Evolutionary conservation across 2,329 filamentous ascomycete genomes (phyloP), one percentile per base, ranked within the genome.

Genomic region (Cladosporium sp.): DNA sequence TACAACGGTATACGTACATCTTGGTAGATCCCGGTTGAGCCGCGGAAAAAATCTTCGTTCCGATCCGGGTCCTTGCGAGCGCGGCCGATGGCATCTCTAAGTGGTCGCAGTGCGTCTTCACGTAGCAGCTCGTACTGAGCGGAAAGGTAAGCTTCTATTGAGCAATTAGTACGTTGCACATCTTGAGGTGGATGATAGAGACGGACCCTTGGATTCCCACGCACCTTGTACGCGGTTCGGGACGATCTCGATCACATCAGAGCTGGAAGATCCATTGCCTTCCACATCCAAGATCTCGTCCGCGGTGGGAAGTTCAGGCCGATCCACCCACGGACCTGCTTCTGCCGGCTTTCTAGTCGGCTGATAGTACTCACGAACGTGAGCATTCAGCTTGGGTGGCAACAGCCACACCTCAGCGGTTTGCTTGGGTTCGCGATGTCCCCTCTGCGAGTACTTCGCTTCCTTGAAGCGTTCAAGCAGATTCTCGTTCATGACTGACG

Each of bases 81-180:
- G 11, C 74, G 67, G 0, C 71, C 68, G 1, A 95, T 77, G 0
- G 86, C 83, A 54, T 81, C 76, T 6, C 89, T 78, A 0, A 95
- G 72, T 1, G 83, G 78, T 11, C 85, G 78, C 3, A 87, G 72
- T 0, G 82, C 79, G 62, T 95, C 89, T 60, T 89, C 86, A 2
- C 90, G 78, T 7, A 89, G 74, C 1, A 95, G 77, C 3, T 81
- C 73, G 62, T 93, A 95, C 43, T 94, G 87, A 0, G 81, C 78
- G 27, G 80, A 72, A 0, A 95, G 72, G 51, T 95, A 95, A 0
- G 76, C 72, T 1, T 81, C 74, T 55, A 36, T 35, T 40, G 15
- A 13, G n/a, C 2, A 41, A 53, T 45, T 7, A 35, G 47, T 13
- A 19, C 3, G 25, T 19, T 8, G 13, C 15, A 22, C 15, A 30